A percentile compares a stretch with the other conserved stretches of the same genome.
Conservation (phyloP, 495 filamentous ascomycete genomes). For the Xylaria nigripes region DNA sequence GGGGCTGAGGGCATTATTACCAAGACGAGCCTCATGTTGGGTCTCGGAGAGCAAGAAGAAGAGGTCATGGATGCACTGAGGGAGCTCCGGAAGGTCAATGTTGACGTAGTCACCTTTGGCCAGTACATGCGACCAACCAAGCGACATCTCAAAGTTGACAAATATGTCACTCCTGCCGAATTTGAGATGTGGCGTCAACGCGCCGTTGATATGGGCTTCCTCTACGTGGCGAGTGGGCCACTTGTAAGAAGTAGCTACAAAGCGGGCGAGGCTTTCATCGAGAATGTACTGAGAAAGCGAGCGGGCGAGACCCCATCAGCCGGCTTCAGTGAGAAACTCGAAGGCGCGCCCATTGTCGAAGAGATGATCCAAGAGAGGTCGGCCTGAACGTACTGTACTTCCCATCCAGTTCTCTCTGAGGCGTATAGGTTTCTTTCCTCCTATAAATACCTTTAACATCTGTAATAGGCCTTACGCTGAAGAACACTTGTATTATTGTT, state of each 20-base stretch:
- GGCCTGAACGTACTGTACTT: background rate
- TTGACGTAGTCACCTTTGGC: constrained; percentile 95
- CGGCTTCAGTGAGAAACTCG: constrained; percentile 11
- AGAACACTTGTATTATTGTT: background rate
- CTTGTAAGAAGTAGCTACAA: constrained; percentile 93
- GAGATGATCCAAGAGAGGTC: constrained; percentile 12
- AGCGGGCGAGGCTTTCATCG: constrained; percentile 95
- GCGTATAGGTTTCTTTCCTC: background rate
- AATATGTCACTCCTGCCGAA: constrained; percentile 74
- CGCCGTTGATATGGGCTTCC: constrained; percentile 89
- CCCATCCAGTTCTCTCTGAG: background rate
- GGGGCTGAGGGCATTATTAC: constrained; percentile 66
- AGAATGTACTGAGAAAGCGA: constrained; percentile 92
- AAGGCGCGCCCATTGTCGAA: constrained; percentile 18
- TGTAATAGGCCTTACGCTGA: background rate
- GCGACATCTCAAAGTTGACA: constrained; percentile 90
- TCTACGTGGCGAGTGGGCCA: constrained; percentile 91
- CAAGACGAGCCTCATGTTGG: constrained; percentile 96
- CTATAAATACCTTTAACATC: background rate
- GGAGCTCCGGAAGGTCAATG: constrained; percentile 68
- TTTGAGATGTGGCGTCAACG: constrained; percentile 89
- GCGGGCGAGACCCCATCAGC: constrained; percentile 35
- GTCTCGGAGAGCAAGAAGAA: constrained; percentile 85
- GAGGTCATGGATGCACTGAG: constrained; percentile 73
- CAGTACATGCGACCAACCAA: constrained; percentile 99